Conservation (phyloP, 169 alveolate species). For the Sarcocystis neurona region DNA sequence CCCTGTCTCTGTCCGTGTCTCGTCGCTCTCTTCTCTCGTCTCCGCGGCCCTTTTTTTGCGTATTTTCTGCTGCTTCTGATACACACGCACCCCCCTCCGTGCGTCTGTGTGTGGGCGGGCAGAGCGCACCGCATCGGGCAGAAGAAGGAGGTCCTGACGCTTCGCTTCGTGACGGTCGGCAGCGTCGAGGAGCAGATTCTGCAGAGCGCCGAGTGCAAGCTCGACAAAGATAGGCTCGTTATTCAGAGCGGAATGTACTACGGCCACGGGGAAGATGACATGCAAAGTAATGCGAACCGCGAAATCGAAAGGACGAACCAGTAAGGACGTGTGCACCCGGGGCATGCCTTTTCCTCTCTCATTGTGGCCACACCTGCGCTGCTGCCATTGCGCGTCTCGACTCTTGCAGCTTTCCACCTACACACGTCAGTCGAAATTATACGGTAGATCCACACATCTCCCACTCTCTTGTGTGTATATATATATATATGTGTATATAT, state of each 20-base stretch:
- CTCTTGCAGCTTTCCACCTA: too few species aligned
- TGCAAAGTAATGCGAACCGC: slow-evolving; percentile 7
- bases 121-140: slow-evolving; percentile 97
- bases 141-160: slow-evolving; percentile 88
- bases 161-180: slow-evolving; percentile 88
- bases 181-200: slow-evolving; percentile 94
- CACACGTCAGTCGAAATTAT: too few species aligned
- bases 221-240: slow-evolving; percentile 77
- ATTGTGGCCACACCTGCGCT: too few species aligned
- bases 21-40: neutral
- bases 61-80: slow-evolving; percentile 82
- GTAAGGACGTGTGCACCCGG: too few species aligned
- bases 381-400: too few species aligned
- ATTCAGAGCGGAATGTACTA: slow-evolving; percentile 75
- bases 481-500: too few species aligned
- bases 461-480: too few species aligned
- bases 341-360: too few species aligned
- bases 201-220: slow-evolving; percentile 84
- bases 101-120: slow-evolving; percentile 26
- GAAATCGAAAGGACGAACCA: slow-evolving; percentile 54
- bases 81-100: slow-evolving; percentile 74
- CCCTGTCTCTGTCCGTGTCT: neutral
- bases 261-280: slow-evolving; percentile 58
- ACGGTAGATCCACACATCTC: too few species aligned
- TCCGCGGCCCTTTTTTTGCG: neutral